Conservation (phyloP, 169 alveolate genomes). For the Plasmodium coatneyi region DNA sequence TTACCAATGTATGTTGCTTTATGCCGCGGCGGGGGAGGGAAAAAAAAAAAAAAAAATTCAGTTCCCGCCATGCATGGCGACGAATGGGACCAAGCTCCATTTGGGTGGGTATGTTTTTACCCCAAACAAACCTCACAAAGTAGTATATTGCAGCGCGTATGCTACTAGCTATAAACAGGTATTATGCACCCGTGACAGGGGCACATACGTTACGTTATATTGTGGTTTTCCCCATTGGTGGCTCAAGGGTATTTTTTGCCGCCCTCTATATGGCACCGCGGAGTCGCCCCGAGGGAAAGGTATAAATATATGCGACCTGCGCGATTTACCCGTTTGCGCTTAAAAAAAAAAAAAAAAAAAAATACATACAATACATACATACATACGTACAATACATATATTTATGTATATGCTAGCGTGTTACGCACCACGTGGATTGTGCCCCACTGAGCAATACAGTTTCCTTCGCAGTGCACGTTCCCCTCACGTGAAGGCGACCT, state of each 20-base stretch:
- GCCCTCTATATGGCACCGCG: background rate
- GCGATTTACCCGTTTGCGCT: background rate
- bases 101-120: background rate
- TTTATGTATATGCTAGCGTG: background rate
- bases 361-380: background rate
- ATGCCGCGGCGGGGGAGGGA: background rate
- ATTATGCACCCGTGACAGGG: background rate
- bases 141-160: background rate
- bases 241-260: conserved; percentile 60
- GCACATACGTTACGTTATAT: background rate
- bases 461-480: background rate
- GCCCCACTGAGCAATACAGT: background rate
- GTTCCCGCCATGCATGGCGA: background rate
- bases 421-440: background rate
- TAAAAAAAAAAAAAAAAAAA: no score
- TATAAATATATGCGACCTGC: background rate
- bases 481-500: background rate
- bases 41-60: background rate
- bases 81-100: background rate
- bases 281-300: background rate
- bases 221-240: conserved; percentile 13
- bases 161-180: background rate
- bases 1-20: background rate
- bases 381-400: background rate
- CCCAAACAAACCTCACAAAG: background rate